phyloP scores from a whole-genome alignment of 2,329 filamentous ascomycete species.

The Penicillium expansum region DNA sequence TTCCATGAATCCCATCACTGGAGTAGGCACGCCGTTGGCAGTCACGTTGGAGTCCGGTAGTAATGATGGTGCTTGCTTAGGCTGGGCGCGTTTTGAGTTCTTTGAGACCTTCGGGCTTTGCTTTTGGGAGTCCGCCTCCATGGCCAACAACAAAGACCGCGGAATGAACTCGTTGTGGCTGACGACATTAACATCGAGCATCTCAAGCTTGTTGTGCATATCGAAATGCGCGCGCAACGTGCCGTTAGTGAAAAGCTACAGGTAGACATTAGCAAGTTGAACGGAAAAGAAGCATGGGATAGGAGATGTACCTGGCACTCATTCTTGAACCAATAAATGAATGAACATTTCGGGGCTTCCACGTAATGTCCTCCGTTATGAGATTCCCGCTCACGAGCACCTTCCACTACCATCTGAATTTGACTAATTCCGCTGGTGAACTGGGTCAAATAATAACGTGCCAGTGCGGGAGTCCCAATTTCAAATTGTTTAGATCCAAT shows the following conservation, averaged over 20 bases:
- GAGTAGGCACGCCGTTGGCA: constrained; percentile 55
- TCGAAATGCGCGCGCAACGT: constrained; percentile 77
- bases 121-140: constrained; percentile 55
- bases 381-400: constrained; percentile 56
- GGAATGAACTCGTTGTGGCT: constrained; percentile 82
- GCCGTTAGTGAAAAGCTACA: constrained; percentile 72
- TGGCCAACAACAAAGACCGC: constrained; percentile 55
- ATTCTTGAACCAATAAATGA: constrained; percentile 86
- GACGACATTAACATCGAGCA: constrained; percentile 75
- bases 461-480: constrained; percentile 74
- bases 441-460: constrained; percentile 86
- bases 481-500: constrained; percentile 77
- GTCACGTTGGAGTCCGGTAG: constrained; percentile 46
- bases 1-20: constrained; percentile 62
- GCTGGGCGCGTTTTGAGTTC: constrained; percentile 51
- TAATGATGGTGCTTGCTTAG: constrained; percentile 46
- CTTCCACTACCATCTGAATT: constrained; percentile 82
- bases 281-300: constrained; percentile 16
- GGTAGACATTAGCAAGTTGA: constrained; percentile 2
- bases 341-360: constrained; percentile 70
- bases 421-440: constrained; percentile 82
- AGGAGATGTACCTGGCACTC: constrained; percentile 68
- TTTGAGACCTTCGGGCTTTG: constrained; percentile 60
- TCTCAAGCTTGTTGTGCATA: constrained; percentile 72
- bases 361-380: constrained; percentile 68